phyloP scores from a whole-genome alignment of 83 land plant genomes.

The Thuja plicata region DNA sequence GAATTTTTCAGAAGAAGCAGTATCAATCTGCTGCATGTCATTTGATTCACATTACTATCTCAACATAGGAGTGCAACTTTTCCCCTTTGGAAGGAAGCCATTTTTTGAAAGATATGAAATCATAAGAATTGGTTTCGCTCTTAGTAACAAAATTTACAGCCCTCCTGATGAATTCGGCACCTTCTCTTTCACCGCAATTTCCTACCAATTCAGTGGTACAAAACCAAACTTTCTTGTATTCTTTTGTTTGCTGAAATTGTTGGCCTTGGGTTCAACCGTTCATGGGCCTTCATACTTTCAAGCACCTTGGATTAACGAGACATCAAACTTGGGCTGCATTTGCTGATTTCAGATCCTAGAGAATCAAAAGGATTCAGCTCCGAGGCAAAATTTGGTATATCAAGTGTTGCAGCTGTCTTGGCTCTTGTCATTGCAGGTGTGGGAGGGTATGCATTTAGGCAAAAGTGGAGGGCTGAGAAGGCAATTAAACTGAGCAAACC shows the following conservation, averaged over 20 bases:
- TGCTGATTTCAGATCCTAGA: slow-evolving; percentile 4
- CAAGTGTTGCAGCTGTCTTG: slow-evolving; percentile 19
- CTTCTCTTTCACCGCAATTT: not conserved
- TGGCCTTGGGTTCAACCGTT: not conserved
- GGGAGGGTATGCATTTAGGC: slow-evolving; percentile 29
- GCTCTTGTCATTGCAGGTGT: slow-evolving; percentile 15
- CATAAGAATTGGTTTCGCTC: not conserved
- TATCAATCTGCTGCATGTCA: slow-evolving; percentile 14
- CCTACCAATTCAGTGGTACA: not conserved
- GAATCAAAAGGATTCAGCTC: slow-evolving; percentile 15
- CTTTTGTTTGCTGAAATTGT: not conserved
- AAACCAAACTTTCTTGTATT: not conserved
- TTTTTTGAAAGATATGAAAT: not conserved
- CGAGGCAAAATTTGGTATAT: slow-evolving; percentile 22
- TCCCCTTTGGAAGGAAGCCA: not conserved
- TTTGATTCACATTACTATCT: slow-evolving; percentile 1
- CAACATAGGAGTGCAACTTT: not conserved
- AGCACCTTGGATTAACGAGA: not conserved
- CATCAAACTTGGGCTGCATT: not conserved
- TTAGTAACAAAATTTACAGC: not conserved
- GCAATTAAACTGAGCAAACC: slow-evolving; percentile 32
- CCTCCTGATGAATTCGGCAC: slow-evolving; percentile 12
- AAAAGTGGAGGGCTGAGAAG: slow-evolving; percentile 31
- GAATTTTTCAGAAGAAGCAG: slow-evolving; percentile 19
- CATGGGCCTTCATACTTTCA: not conserved